Conservation (phyloP, 495 filamentous ascomycete species). For the Hypoxylon rickii region DNA sequence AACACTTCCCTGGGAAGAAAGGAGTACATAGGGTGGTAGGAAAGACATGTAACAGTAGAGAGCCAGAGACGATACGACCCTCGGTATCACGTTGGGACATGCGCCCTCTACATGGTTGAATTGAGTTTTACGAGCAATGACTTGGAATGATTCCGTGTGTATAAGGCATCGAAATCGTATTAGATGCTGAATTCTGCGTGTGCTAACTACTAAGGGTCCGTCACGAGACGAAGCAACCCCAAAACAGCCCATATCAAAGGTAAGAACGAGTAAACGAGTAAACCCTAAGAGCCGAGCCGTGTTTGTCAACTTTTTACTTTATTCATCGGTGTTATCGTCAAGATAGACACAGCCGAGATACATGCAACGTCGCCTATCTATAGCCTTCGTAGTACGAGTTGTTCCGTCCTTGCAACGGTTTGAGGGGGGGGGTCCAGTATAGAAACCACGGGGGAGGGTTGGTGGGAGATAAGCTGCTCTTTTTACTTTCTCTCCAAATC, state of each 20-base stretch:
- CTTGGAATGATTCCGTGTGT: too few species aligned
- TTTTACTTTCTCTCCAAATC: constrained; percentile 2
- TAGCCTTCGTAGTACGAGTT: constrained; percentile 10
- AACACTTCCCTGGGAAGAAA: constrained; percentile 4
- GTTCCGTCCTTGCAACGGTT: constrained; percentile 12
- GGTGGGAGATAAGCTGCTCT: constrained; percentile 8
- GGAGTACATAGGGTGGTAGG: constrained; percentile 4
- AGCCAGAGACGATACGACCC: constrained; percentile 15
- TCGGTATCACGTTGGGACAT: too few species aligned
- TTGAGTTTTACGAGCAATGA: too few species aligned
- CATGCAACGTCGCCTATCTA: constrained; percentile 16
- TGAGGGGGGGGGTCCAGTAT: constrained; percentile 19
- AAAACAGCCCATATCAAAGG: too few species aligned
- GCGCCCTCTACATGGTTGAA: too few species aligned
- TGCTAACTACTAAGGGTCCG: too few species aligned
- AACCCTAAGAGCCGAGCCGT: too few species aligned
- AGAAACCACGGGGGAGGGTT: constrained; percentile 9
- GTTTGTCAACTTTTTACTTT: constrained; percentile 20
- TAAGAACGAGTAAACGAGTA: too few species aligned
- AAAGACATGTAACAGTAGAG: constrained; percentile 11
- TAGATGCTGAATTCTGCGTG: too few species aligned
- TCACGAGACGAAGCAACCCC: too few species aligned
- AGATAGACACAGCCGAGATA: constrained; percentile 19
- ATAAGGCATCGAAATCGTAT: too few species aligned
- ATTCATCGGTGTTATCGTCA: constrained; percentile 17